phyloP scores from a whole-genome alignment of 192 early-diverging fungal genomes.

The Backusella australiensis region DNA sequence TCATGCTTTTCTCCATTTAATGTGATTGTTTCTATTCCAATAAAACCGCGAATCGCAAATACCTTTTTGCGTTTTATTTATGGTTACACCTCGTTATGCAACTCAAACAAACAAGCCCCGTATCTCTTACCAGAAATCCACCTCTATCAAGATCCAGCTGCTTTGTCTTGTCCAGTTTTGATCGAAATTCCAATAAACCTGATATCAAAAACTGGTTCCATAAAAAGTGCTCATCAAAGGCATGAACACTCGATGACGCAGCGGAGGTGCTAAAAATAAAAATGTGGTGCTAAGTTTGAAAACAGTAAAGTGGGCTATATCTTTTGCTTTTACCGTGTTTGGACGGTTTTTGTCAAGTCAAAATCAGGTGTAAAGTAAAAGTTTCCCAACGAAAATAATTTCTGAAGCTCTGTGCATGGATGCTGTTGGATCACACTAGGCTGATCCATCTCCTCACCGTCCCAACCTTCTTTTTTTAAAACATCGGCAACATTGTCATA shows the following conservation, averaged over 20 bases:
- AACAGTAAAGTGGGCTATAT: slow-evolving; percentile 11
- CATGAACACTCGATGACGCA: slow-evolving; percentile 47
- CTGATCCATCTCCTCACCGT: slow-evolving; percentile 37
- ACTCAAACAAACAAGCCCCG: not conserved
- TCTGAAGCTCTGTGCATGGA: slow-evolving; percentile 73
- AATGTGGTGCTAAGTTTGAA: not conserved
- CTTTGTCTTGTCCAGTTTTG: slow-evolving; percentile 62
- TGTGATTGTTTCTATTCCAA: slow-evolving; percentile 49
- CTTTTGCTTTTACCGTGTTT: slow-evolving; percentile 56
- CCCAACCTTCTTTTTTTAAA: slow-evolving; percentile 34
- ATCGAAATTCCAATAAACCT: slow-evolving; percentile 77
- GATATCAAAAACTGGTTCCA: slow-evolving; percentile 91
- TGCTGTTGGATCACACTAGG: slow-evolving; percentile 49
- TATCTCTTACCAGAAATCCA: slow-evolving; percentile 62
- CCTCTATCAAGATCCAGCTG: slow-evolving; percentile 68
- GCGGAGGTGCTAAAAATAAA: slow-evolving; percentile 37
- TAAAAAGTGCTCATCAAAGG: slow-evolving; percentile 73
- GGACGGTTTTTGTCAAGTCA: slow-evolving; percentile 83
- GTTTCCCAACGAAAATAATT: slow-evolving; percentile 81
- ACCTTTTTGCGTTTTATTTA: slow-evolving; percentile 35
- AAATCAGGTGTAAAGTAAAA: slow-evolving; percentile 92
- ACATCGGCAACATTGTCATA: slow-evolving; percentile 60
- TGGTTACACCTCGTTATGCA: not conserved
- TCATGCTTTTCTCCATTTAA: slow-evolving; percentile 40
- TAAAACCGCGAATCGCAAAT: slow-evolving; percentile 73